Percentiles rank a stretch among this genome's conserved stretches.
Conservation (phyloP, 164 flowering plant species). For the Vitis vinifera region ASM3070453v1 NC_081805.1:9681501-9682000, state of each 20-base stretch:
- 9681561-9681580: conserved; percentile 98
- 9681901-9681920: neutral
- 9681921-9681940: neutral
- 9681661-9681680: conserved; percentile 4
- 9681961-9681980: conserved; percentile 81
- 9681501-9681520: conserved; percentile 98
- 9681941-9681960: conserved; percentile 5
- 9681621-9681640: conserved; percentile 93
- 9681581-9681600: conserved; percentile 90
- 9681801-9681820: conserved; percentile 83
- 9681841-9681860: conserved; percentile 97
- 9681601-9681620: conserved; percentile 86
- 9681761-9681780: conserved; percentile 87
- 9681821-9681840: conserved; percentile 88
- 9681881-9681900: conserved; percentile 75
- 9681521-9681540: conserved; percentile 91
- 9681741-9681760: conserved; percentile 88
- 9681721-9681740: conserved; percentile 59
- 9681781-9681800: conserved; percentile 91
- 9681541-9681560: conserved; percentile 86
- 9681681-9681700: neutral
- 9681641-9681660: conserved; percentile 37
- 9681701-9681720: neutral
- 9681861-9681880: conserved; percentile 66
- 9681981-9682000: conserved; percentile 97